Conservation (phyloP, 163 green algal genomes). For the Chloromonas sp. region DNA sequence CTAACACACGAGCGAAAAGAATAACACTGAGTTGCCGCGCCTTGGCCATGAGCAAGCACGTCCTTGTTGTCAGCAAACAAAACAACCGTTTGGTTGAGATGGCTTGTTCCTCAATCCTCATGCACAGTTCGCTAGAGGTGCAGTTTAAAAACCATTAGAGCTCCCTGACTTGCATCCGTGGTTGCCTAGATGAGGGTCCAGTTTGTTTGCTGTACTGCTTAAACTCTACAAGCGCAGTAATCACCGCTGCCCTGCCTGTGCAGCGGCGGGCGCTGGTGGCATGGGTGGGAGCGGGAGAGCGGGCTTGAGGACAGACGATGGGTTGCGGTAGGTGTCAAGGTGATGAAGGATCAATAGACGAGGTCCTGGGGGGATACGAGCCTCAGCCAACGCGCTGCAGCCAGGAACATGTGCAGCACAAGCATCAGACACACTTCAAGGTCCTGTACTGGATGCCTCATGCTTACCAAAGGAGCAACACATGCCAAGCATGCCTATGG, state of each 20-base stretch:
- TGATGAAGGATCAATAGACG: slow-evolving; percentile 92
- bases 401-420: not conserved
- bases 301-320: slow-evolving; percentile 56
- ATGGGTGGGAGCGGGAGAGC: slow-evolving; percentile 39
- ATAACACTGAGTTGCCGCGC: too few species aligned
- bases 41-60: too few species aligned
- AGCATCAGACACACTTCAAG: not conserved
- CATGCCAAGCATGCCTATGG: not conserved
- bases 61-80: too few species aligned
- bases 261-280: not conserved
- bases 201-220: not conserved
- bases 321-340: slow-evolving; percentile 72
- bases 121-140: not conserved
- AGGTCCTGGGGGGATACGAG: slow-evolving; percentile 83
- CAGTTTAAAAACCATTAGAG: not conserved
- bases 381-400: slow-evolving; percentile 75
- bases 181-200: not conserved
- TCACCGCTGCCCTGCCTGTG: not conserved
- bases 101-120: too few species aligned
- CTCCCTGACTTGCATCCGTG: not conserved
- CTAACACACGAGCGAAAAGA: too few species aligned
- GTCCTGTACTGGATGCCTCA: too few species aligned
- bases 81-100: too few species aligned
- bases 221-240: not conserved
- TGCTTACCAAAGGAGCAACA: not conserved